Evolutionary conservation across 2,329 filamentous ascomycete species (phyloP), one percentile per base, ranked within the genome.

Genomic region (Botryotinia calthae): DNA sequence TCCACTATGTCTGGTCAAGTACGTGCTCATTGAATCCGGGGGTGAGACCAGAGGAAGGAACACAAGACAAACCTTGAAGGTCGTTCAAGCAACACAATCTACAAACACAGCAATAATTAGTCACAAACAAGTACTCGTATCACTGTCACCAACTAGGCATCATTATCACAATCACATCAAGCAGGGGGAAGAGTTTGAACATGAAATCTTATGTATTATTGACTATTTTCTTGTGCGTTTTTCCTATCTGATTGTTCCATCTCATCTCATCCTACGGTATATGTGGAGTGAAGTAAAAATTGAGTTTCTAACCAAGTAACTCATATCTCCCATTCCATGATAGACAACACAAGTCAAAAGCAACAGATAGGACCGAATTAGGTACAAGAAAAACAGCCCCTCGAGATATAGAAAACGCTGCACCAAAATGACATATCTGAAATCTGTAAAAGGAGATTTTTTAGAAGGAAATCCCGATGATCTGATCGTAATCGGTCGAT

Each of bases 301-400:
- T 6, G 48, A 56, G 48, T 44, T 56, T 22, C 64, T 42, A 31
- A 14, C 22, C 16, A 61, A 62, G 44, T 40, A 58, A 42, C 51
- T 72, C 51, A 56, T 48, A 40, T 40, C 70, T 28, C 61, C 70
- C 62, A 59, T 46, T 58, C 65, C n/a, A 16, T 42, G 34, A 58
- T 68, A 68, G 65, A 68, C 48, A 46, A 59, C 28, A 54, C 61
- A 48, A 54, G 51, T 4, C 51, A 44, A 67, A 67, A 56, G 12
- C 62, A 54, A 48, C 61, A 72, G 54, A 67, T 20, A 66, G 25
- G 40, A 71, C 12, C n/a, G 14, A 54, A 72, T 54, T 67, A 72
- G 54, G 58, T 67, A 72, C 70, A 68, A 72, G 62, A 58, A 71
- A 58, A 44, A 31, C 20, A 72, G 20, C 28, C 48, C 48, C 58